Evolutionary conservation across 805 yeast genomes (phyloP).

Genomic region (Yarrowia yakushimensis): DNA sequence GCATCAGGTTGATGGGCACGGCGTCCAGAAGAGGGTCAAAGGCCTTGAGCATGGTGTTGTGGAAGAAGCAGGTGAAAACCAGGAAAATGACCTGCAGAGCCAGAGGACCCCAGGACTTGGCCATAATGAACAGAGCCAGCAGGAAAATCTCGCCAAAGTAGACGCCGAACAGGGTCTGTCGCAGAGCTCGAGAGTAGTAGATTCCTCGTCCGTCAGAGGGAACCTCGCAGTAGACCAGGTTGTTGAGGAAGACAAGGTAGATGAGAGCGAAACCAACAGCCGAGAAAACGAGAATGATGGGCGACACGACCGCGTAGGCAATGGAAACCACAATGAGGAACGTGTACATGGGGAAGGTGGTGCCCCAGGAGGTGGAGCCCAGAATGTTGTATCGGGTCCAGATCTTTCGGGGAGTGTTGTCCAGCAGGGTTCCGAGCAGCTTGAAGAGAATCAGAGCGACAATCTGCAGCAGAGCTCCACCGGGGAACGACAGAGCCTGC

Average conservation of each 20-base stretch:
- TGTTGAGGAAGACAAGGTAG: constrained; percentile 76
- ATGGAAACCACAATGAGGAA: constrained; percentile 69
- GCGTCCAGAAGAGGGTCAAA: constrained; percentile 54
- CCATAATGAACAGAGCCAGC: constrained; percentile 80
- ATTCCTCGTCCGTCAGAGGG: constrained; percentile 76
- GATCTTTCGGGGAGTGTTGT: constrained; percentile 85
- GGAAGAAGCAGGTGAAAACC: constrained; percentile 64
- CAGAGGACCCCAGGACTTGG: constrained; percentile 94
- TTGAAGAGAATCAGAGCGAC: constrained; percentile 69
- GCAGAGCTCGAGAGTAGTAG: constrained; percentile 82
- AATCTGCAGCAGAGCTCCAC: constrained; percentile 73
- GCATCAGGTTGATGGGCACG: constrained; percentile 39
- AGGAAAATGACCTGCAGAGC: constrained; percentile 67
- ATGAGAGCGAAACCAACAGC: constrained; percentile 64
- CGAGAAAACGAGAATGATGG: constrained; percentile 74
- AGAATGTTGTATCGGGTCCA: constrained; percentile 73
- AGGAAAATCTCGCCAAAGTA: constrained; percentile 85
- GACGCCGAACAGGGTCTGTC: constrained; percentile 83
- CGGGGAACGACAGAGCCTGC: constrained; percentile 74
- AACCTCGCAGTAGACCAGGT: constrained; percentile 63
- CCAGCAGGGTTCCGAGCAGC: constrained; percentile 66
- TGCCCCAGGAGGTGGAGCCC: constrained; percentile 74
- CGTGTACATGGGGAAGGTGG: constrained; percentile 73
- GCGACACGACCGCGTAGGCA: constrained; percentile 79
- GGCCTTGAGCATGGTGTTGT: constrained; percentile 59